phyloP scores from a whole-genome alignment of 2,329 filamentous ascomycete genomes.

The Exutisphaerella laricina region DNA sequence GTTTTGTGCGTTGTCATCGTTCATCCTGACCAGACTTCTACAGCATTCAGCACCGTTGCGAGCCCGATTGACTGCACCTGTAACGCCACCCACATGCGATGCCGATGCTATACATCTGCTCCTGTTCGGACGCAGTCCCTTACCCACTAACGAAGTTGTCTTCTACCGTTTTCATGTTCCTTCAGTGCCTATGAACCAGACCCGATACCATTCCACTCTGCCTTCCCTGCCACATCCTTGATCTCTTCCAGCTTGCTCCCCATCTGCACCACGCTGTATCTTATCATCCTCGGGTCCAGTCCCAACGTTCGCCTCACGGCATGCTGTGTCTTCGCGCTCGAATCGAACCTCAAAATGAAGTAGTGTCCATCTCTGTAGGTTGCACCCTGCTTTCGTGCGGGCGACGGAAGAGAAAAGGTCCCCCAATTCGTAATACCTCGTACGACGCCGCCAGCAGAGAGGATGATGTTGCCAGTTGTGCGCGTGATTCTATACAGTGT shows the following conservation, averaged over 20 bases:
- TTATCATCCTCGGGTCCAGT: slow-evolving; percentile 85
- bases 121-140: not conserved
- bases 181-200: too few species aligned
- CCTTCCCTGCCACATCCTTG: slow-evolving; percentile 43
- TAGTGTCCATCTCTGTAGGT: slow-evolving; percentile 84
- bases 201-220: slow-evolving; percentile 41
- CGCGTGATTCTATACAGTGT: slow-evolving; percentile 66
- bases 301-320: slow-evolving; percentile 68
- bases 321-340: slow-evolving; percentile 65
- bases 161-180: too few species aligned
- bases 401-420: slow-evolving; percentile 76
- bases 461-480: slow-evolving; percentile 74
- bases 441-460: slow-evolving; percentile 79
- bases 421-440: slow-evolving; percentile 96
- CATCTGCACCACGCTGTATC: slow-evolving; percentile 79
- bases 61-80: too few species aligned
- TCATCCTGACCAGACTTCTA: too few species aligned
- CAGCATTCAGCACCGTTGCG: too few species aligned
- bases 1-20: too few species aligned
- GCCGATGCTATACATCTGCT: not conserved
- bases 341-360: slow-evolving; percentile 96
- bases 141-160: too few species aligned
- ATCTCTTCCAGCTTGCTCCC: slow-evolving; percentile 61
- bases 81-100: too few species aligned
- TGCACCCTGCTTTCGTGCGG: slow-evolving; percentile 73